Evolutionary conservation across 1,284 basidiomycete species (phyloP).

Genomic region (Austroboletus niveus): DNA sequence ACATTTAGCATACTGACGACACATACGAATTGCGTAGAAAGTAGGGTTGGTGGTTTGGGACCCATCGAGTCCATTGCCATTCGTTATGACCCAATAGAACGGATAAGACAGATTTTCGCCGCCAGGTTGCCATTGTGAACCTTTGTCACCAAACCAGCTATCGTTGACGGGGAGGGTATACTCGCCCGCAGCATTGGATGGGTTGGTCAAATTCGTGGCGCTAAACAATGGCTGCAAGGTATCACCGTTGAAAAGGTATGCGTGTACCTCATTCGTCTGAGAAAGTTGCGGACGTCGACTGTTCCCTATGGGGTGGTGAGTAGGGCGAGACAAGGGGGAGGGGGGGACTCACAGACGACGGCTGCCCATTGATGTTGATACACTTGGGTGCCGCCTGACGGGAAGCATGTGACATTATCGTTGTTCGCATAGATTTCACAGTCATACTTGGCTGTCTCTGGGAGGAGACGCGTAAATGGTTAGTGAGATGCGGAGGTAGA

Average conservation of each 20-base stretch:
- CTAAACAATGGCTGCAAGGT: slow-evolving; percentile 48
- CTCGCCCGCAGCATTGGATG: slow-evolving; percentile 52
- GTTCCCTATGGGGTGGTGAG: slow-evolving; percentile 46
- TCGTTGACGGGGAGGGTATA: slow-evolving; percentile 63
- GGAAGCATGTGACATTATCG: slow-evolving; percentile 70
- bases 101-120: slow-evolving; percentile 53
- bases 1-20: slow-evolving; percentile 3
- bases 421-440: slow-evolving; percentile 54
- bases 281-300: slow-evolving; percentile 44
- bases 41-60: slow-evolving; percentile 61
- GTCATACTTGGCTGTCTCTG: slow-evolving; percentile 33
- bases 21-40: slow-evolving; percentile 77
- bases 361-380: slow-evolving; percentile 68
- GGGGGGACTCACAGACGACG: slow-evolving; percentile 66
- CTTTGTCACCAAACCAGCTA: slow-evolving; percentile 64
- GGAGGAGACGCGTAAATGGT: slow-evolving; percentile 1
- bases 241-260: slow-evolving; percentile 71
- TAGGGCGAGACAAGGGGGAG: slow-evolving; percentile 10
- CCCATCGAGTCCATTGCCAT: slow-evolving; percentile 49
- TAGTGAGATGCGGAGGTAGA: slow-evolving; percentile 9
- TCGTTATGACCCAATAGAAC: slow-evolving; percentile 72
- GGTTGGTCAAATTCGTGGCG: slow-evolving; percentile 44
- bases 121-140: slow-evolving; percentile 48
- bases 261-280: slow-evolving; percentile 52
- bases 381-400: slow-evolving; percentile 48